Percentiles rank a stretch among this genome's conserved stretches.
These are phyloP conservation scores for Bombardia bombarda DNA, from an alignment of 495 filamentous ascomycete species.

Conservation along the genomic window DNA sequence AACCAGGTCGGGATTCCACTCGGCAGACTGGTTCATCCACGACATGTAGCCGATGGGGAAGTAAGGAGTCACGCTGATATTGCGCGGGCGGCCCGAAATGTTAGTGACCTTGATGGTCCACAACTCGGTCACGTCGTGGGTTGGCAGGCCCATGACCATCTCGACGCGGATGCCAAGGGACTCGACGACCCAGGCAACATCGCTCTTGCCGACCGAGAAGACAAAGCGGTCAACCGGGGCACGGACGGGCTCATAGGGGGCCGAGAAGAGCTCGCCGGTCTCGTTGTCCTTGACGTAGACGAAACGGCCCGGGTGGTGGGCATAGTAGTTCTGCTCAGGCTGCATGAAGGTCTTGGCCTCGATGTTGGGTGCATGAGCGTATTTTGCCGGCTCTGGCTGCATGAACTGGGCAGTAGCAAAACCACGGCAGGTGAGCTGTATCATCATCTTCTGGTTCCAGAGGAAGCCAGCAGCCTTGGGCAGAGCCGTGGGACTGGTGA, in stretches of 20 bases:
- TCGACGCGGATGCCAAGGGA: conserved; percentile 41
- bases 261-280: conserved; percentile 43
- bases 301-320: conserved; percentile 50
- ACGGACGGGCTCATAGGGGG: conserved; percentile 49
- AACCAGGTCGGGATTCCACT: conserved; percentile 38
- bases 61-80: conserved; percentile 46
- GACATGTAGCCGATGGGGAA: conserved; percentile 53
- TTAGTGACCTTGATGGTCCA: conserved; percentile 49
- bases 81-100: conserved; percentile 33
- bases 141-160: conserved; percentile 45
- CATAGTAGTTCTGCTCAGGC: conserved; percentile 51
- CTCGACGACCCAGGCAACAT: conserved; percentile 46
- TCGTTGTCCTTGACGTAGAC: conserved; percentile 53
- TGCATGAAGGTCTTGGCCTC: conserved; percentile 54
- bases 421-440: conserved; percentile 48
- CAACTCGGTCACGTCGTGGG: conserved; percentile 45
- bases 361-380: conserved; percentile 46
- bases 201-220: conserved; percentile 48
- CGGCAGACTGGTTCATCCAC: conserved; percentile 52
- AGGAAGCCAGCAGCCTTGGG: conserved; percentile 49
- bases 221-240: conserved; percentile 38
- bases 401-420: conserved; percentile 52
- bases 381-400: conserved; percentile 52
- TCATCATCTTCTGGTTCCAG: conserved; percentile 58
- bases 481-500: conserved; percentile 45